Base-by-base conservation (phyloP, 371 early-diverging fungal genomes). In the Mucor irregularis region DNA sequence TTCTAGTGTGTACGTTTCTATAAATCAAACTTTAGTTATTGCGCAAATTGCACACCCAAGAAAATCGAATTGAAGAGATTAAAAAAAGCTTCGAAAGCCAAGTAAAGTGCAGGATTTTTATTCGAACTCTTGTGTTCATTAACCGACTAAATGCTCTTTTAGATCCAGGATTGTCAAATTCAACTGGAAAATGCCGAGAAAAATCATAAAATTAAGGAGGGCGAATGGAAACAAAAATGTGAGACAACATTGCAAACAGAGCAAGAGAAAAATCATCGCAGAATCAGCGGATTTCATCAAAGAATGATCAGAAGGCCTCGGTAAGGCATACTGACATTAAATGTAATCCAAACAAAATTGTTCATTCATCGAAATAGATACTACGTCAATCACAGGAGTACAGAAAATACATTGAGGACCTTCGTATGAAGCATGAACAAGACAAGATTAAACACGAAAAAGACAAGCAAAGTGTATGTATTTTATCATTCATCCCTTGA, bases 1-100 rank as follows among this genome's bases (percentile, higher is more conserved):
- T n/a, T n/a, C n/a, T n/a, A n/a, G n/a, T n/a, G n/a, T n/a, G n/a
- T n/a, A n/a, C n/a, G n/a, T n/a, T n/a, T n/a, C n/a, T n/a, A n/a
- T n/a, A n/a, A n/a, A n/a, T n/a, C n/a, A n/a, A n/a, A n/a, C n/a
- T n/a, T n/a, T 56, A 73, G 74, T 30, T 74, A 30, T 51, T 74
- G 29, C 56, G 56, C 14, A 63, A 74, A 49, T 48, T 70, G 17
- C 61, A 68, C 10, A 48, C 58, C 39, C 70, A 70, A 40, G 74
- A 74, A 35, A 46, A 38, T 10, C 31, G 55, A 14, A 49, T 62
- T 14, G 22, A 38, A 42, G 39, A 49, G 11, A 51, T 56, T 0
- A 34, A 48, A 7, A 10, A 17, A 28, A 5, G 30, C 3, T 37
- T 22, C 1, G 33, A 47, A 13, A 16, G 30, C 8, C 40, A 38